Conservation (phyloP, 2,329 filamentous ascomycete genomes). For the Xylariomycetidae sp. region DNA sequence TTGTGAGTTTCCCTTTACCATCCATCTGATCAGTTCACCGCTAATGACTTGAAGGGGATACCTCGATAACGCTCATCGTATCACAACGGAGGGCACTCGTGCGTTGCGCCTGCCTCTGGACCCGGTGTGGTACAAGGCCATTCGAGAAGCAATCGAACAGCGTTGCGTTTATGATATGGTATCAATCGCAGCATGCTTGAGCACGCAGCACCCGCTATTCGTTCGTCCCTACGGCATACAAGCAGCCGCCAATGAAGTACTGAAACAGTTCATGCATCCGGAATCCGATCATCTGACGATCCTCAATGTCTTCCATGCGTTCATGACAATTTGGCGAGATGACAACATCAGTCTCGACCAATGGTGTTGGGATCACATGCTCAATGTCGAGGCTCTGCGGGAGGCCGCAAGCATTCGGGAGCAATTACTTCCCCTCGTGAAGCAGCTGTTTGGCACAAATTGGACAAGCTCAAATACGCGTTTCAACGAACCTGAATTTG, state of each 20-base stretch:
- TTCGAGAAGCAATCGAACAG: background rate
- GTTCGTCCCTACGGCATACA: background rate
- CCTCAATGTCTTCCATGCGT: background rate
- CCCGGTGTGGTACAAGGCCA: background rate
- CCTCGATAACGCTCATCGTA: background rate
- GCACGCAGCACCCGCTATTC: background rate
- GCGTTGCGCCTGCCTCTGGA: background rate
- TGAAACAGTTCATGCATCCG: background rate
- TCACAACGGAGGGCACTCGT: background rate
- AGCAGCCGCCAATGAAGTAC: background rate
- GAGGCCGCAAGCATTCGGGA: background rate
- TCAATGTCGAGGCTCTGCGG: background rate
- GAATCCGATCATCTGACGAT: background rate
- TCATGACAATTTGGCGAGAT: background rate
- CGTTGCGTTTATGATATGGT: background rate
- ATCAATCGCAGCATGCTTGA: background rate
- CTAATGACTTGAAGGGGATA: background rate
- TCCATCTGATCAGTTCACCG: background rate
- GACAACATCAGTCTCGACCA: background rate
- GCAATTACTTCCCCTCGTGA: background rate
- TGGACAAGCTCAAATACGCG: background rate
- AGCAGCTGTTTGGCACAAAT: background rate
- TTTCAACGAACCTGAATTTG: background rate
- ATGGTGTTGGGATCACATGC: background rate
- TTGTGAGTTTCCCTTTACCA: background rate